Evolutionary conservation across 2,329 filamentous ascomycete genomes (phyloP), one percentile per base, ranked within the genome.

Genomic region (Hortaea werneckii): DNA sequence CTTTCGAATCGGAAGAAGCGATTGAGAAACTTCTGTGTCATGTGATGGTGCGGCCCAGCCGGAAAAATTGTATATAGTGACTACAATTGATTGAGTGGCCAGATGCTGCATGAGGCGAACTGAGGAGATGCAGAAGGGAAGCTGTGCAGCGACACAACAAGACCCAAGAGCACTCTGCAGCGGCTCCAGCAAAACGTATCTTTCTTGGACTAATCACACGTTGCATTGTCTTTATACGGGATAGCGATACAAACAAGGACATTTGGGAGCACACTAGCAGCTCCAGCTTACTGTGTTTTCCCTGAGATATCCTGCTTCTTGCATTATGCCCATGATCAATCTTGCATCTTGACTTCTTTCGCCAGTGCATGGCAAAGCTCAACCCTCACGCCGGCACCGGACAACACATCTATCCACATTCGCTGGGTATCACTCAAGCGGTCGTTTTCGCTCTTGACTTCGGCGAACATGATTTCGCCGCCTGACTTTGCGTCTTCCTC

Each of bases 331-430:
- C 20, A 20, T 20, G 20, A 26, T 39, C 13, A 41, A 10, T 9
- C 28, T 27, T 41, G 40, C 26, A 5, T 20, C 43, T 63, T 64
- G 4, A 80, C 72, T 58, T 80, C 76, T 53, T 65, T 72, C 5
- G 79, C 78, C 54, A 80, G 72, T 26, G 78, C 79, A 65, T 79
- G 75, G 54, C 78, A 94, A 53, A 96, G 71, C 57, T 94, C 89
- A 28, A 96, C 90, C 54, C 76, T 78, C 35, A 96, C 77, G 2
- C 92, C 90, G 1, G 89, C 88, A 1, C 83, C 82, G 6, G 82
- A 83, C 44, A 98, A 74, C 6, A 95, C 87, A 71, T 96, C 87
- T 58, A 96, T 95, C 92, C 92, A 98, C 54, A 98, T 75, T 56
- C 92, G 74, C 69, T 98, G 92, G 12, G 89, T 94, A 70, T 98